Base-by-base conservation (phyloP, 805 yeast genomes). In the Schizosaccharomyces octosporus region DNA sequence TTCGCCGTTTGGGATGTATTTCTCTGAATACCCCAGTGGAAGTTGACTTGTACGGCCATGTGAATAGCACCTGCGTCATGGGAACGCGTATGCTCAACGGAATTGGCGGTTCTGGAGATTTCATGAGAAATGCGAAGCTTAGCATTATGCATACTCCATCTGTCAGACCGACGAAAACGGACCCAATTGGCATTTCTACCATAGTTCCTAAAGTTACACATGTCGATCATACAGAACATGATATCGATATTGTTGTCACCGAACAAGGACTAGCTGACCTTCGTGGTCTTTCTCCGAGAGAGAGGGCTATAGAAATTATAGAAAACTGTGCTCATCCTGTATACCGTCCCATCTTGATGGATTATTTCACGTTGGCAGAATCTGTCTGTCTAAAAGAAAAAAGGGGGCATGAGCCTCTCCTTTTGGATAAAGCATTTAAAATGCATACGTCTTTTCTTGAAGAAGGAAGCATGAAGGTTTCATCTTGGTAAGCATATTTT, bases 1-100 rank as follows among this genome's bases (percentile, higher is more conserved):
- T 93, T 68, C 84, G 98, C 76, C 83, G 98, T 75, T 77, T 93
- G 64, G 98, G 98, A 72, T 93, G 87, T 66, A 93, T 93, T 72
- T 97, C 98, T 66, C 90, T 93, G 98, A 93, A 93, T 76, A 93
- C 98, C 9, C 98, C 98, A 5, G 98, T 93, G 61, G 98, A 93
- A 76, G 95, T 90, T 65, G 98, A 93, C 72, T 84, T 93, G 65
- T 93, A 93, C 70, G 98, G 87, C n/a, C 98, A 93, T 71, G 98
- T 97, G 61, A 93, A 93, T 79, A 89, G 97, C 32, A 93, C 98
- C 62, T 87, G 88, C 71, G 98, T 93, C 62, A 81, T 83, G 73
- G 98, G 98, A 62, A 87, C 96, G 62, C 83, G 95, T 73, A 93
- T 93, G 98, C 81, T 93, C 72, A 87, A 93, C 72, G 98, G 98